Evolutionary conservation across 768 basidiomycete species (phyloP).

Genomic region (Lactarius tabidus): DNA sequence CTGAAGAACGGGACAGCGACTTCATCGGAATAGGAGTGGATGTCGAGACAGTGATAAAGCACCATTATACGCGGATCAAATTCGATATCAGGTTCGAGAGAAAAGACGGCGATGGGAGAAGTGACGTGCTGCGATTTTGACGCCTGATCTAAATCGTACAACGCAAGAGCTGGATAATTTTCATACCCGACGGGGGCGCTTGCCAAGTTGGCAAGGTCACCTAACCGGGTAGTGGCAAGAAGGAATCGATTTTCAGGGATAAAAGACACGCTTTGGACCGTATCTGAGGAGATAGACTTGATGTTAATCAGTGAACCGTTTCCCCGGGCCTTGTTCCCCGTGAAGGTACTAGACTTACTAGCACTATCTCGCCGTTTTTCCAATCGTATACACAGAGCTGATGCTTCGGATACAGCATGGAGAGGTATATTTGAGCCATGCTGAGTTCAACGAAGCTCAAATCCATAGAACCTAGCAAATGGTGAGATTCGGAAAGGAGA

Average conservation of each 20-base stretch:
- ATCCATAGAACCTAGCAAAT: background rate
- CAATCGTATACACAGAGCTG: constrained; percentile 5
- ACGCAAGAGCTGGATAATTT: background rate
- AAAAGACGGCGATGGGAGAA: background rate
- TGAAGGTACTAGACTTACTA: constrained; percentile 6
- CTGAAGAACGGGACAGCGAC: constrained; percentile 11
- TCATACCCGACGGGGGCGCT: background rate
- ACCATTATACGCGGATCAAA: background rate
- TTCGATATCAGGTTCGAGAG: no score
- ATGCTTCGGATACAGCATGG: background rate
- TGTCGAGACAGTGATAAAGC: background rate
- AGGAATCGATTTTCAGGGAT: constrained; percentile 3
- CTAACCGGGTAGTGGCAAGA: background rate
- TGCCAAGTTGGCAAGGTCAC: background rate
- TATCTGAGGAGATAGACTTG: background rate
- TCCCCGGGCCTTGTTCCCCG: background rate
- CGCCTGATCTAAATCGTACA: background rate
- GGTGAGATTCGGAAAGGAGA: background rate
- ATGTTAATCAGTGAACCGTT: background rate
- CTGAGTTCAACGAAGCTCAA: background rate
- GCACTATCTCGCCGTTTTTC: constrained; percentile 6
- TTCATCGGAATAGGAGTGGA: constrained; percentile 4
- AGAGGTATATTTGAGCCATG: background rate
- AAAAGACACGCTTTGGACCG: background rate
- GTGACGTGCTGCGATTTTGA: background rate